Conservation (phyloP, 192 early-diverging fungal species). For the Entomortierella lignicola region DNA sequence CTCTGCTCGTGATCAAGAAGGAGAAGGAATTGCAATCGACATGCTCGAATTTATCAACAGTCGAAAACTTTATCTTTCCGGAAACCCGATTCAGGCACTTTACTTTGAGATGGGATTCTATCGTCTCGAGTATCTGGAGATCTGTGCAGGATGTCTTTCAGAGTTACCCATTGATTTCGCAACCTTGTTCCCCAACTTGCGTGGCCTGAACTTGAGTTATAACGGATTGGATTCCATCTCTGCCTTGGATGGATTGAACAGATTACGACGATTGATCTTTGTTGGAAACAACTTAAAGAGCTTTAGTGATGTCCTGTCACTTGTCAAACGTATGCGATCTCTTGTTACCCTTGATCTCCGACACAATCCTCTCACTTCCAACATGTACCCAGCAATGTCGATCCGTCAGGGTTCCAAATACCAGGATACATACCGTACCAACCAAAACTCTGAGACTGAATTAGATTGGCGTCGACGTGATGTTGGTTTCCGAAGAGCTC, state of each 20-base stretch:
- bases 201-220: conserved; percentile 53
- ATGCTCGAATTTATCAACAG: conserved; percentile 50
- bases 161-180: conserved; percentile 55
- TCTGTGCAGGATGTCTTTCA: conserved; percentile 55
- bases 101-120: conserved; percentile 53
- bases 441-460: conserved; percentile 43
- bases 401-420: conserved; percentile 49
- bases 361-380: conserved; percentile 49
- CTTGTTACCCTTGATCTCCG: conserved; percentile 43
- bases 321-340: conserved; percentile 51
- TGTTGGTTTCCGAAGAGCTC: conserved; percentile 37
- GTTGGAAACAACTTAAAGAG: conserved; percentile 58
- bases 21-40: conserved; percentile 54
- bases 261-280: conserved; percentile 56
- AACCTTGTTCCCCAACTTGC: conserved; percentile 54
- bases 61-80: conserved; percentile 40
- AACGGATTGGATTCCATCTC: conserved; percentile 55
- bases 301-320: conserved; percentile 32
- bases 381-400: conserved; percentile 56
- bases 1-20: conserved; percentile 60
- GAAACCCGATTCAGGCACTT: conserved; percentile 51
- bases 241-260: conserved; percentile 45
- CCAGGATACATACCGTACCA: conserved; percentile 48
- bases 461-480: conserved; percentile 49
- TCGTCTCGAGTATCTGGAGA: conserved; percentile 60